Percentiles rank a stretch among this genome's conserved stretches.
phyloP scores from a whole-genome alignment of 305 asterid species.

The Fraxinus floribunda region DNA sequence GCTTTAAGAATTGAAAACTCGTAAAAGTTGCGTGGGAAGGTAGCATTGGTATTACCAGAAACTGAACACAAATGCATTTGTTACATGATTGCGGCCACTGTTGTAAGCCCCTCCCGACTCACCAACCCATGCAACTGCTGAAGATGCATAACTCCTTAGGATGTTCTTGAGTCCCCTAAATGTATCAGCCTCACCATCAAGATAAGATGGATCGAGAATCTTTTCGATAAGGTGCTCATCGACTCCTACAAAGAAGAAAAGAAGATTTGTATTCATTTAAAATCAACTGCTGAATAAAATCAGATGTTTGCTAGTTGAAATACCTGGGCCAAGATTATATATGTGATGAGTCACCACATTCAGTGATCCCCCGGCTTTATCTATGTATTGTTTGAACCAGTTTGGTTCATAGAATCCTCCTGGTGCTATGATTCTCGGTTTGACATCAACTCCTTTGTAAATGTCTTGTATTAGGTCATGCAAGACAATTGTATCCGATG shows the following conservation, averaged over 20 bases:
- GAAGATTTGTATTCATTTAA: neutral
- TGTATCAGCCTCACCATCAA: constrained; percentile 14
- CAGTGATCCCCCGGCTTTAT: constrained; percentile 26
- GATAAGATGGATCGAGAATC: constrained; percentile 16
- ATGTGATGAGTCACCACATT: constrained; percentile 49
- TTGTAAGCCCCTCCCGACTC: constrained; percentile 19
- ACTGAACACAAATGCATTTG: constrained; percentile 19
- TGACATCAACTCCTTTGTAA: constrained; percentile 27
- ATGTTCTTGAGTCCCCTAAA: constrained; percentile 7
- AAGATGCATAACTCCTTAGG: neutral
- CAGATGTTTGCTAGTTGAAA: neutral
- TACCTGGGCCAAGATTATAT: constrained; percentile 57
- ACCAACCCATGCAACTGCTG: constrained; percentile 20
- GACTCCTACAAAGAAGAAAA: neutral
- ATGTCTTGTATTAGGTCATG: constrained; percentile 30
- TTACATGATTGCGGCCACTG: constrained; percentile 16
- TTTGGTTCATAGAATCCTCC: constrained; percentile 48
- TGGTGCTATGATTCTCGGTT: constrained; percentile 40
- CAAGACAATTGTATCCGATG: constrained; percentile 34
- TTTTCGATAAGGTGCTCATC: constrained; percentile 1
- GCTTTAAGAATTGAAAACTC: neutral
- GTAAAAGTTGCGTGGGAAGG: neutral
- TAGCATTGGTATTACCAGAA: neutral
- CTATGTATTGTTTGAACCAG: constrained; percentile 37
- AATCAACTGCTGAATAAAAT: neutral